Percentiles rank a stretch among this genome's conserved stretches.
These are phyloP conservation scores for Globisporangium apiculatum DNA, from an alignment of 352 stramenopile species.

Conservation along the genomic window DNA sequence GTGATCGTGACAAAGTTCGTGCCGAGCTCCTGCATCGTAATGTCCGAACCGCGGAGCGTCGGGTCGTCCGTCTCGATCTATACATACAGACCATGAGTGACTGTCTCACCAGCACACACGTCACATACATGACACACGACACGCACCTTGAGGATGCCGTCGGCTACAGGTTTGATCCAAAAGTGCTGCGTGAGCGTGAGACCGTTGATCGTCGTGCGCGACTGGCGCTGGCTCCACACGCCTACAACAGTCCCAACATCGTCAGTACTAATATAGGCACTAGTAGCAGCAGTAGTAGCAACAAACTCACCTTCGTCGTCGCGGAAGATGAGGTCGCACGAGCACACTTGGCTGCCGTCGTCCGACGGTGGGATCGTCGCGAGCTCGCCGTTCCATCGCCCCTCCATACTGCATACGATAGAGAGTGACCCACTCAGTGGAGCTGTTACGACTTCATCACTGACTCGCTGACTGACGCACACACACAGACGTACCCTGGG, in stretches of 20 bases:
- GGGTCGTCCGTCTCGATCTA: constrained; percentile 82
- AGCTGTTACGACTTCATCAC: not conserved
- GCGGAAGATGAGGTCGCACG: constrained; percentile 76
- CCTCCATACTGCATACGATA: constrained; percentile 49
- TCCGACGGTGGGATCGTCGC: constrained; percentile 63
- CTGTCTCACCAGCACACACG: not conserved
- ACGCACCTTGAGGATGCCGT: constrained; percentile 73
- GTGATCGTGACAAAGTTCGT: constrained; percentile 77
- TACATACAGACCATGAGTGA: not conserved
- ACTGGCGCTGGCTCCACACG: constrained; percentile 83
- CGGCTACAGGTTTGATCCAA: constrained; percentile 83
- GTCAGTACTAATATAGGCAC: not conserved
- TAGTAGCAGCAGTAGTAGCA: too few relatives aligned
- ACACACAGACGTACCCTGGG: constrained; percentile 25
- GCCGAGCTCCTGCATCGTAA: constrained; percentile 83
- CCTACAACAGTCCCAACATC: constrained; percentile 12
- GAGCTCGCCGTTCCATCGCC: constrained; percentile 82
- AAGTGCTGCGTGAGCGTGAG: constrained; percentile 84
- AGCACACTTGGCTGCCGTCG: constrained; percentile 82
- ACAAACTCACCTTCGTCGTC: constrained; percentile 52
- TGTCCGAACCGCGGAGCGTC: constrained; percentile 64
- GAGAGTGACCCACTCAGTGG: not conserved
- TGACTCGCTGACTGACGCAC: not conserved
- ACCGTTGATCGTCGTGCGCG: constrained; percentile 77
- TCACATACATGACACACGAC: not conserved